Percentiles rank a stretch among this genome's conserved stretches.
Evolutionary conservation across 2,329 filamentous ascomycete genomes (phyloP).

Genomic region (Coniochaeta pulveracea): DNA sequence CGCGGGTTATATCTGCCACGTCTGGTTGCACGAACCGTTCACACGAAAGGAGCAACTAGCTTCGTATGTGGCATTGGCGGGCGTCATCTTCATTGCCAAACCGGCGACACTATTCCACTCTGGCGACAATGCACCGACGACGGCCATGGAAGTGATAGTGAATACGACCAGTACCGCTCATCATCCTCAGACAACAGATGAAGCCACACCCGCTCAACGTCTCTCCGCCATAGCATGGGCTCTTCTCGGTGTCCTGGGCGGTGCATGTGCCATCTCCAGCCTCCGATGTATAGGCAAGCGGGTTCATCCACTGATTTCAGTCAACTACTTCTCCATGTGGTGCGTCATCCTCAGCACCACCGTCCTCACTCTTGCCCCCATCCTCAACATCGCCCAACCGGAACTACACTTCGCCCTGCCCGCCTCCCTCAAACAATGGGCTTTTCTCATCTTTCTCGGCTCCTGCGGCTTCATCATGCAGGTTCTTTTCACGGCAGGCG

Average conservation of each 20-base stretch:
- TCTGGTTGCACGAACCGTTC: constrained; percentile 66
- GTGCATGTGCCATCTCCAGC: constrained; percentile 60
- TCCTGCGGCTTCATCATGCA: constrained; percentile 74
- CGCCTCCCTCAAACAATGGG: constrained; percentile 43
- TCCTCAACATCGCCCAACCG: constrained; percentile 33
- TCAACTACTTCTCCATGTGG: constrained; percentile 71
- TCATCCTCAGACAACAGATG: constrained; percentile 16
- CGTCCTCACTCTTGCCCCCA: constrained; percentile 41
- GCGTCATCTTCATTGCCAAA: constrained; percentile 74
- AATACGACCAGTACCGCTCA: neutral
- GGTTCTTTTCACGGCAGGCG: constrained; percentile 68
- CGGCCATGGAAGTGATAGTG: neutral
- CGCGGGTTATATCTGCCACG: constrained; percentile 68
- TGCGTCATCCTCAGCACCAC: constrained; percentile 56
- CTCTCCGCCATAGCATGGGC: constrained; percentile 60
- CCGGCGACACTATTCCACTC: constrained; percentile 35
- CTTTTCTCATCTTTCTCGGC: constrained; percentile 56
- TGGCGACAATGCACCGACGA: constrained; percentile 1
- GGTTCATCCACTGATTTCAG: constrained; percentile 71
- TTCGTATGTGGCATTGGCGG: constrained; percentile 61
- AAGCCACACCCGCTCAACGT: constrained; percentile 49
- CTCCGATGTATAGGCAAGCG: constrained; percentile 72
- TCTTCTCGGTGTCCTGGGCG: constrained; percentile 66
- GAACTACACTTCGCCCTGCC: constrained; percentile 31
- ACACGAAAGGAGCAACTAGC: constrained; percentile 67